These are phyloP conservation scores for Neophaeococcomyces mojaviensis DNA, from an alignment of 2,329 filamentous ascomycete genomes.

Conservation along the genomic window DNA sequence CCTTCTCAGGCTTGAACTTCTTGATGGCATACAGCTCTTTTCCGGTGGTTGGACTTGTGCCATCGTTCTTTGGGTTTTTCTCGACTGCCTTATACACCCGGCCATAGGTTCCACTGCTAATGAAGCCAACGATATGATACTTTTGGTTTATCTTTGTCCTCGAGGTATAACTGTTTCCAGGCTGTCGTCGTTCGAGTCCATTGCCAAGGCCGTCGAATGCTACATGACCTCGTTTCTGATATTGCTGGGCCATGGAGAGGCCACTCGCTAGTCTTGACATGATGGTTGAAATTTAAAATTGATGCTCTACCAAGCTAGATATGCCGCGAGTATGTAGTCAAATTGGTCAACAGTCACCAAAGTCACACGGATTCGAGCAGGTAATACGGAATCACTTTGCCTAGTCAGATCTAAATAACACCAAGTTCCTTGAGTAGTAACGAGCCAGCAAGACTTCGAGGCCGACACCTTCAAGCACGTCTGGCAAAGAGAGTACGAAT, in stretches of 20 bases:
- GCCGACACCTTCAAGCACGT: too few species aligned
- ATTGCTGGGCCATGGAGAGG: slow-evolving; percentile 9
- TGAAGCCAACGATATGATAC: slow-evolving; percentile 93
- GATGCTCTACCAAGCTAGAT: too few species aligned
- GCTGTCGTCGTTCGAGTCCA: slow-evolving; percentile 25
- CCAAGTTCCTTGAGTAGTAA: too few species aligned
- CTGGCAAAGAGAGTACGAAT: too few species aligned
- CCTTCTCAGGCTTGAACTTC: slow-evolving; percentile 98
- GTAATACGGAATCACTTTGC: too few species aligned
- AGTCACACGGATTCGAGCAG: too few species aligned
- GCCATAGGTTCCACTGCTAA: slow-evolving; percentile 95
- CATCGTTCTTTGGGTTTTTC: slow-evolving; percentile 52
- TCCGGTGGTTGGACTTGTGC: slow-evolving; percentile 15
- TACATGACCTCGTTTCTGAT: slow-evolving; percentile 9
- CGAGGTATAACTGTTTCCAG: slow-evolving; percentile 47
- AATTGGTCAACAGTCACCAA: too few species aligned
- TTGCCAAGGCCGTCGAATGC: slow-evolving; percentile 5
- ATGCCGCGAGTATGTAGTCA: too few species aligned
- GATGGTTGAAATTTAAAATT: too few species aligned
- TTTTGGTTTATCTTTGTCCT: slow-evolving; percentile 87
- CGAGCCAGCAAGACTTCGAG: too few species aligned
- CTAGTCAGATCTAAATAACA: too few species aligned
- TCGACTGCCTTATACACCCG: slow-evolving; percentile 92
- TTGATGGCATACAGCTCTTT: slow-evolving; percentile 92
- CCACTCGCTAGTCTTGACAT: slow-evolving; percentile 7